A percentile compares a stretch with the other conserved stretches of the same genome.
Conservation (phyloP, 1,284 basidiomycete species). For the Rhizoctonia solani region DNA sequence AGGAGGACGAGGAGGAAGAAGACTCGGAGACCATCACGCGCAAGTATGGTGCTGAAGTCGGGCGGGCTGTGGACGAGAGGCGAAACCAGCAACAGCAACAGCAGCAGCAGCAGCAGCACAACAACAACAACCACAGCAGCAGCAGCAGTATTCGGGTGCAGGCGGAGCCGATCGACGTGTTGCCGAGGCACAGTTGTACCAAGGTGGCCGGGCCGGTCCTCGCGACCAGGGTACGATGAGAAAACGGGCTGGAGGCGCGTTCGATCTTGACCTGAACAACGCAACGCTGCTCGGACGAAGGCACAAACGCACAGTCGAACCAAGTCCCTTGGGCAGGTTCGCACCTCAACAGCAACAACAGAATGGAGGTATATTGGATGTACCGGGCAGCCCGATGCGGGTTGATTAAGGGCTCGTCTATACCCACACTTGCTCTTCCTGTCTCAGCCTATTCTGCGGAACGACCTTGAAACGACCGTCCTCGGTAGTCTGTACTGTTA, state of each 20-base stretch:
- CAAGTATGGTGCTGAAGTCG: constrained; percentile 54
- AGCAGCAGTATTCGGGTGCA: constrained; percentile 43
- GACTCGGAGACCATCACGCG: constrained; percentile 57
- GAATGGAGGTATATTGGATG: constrained; percentile 6
- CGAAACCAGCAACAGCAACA: constrained; percentile 44
- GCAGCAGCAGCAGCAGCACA: constrained; percentile 40
- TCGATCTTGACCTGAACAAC: constrained; percentile 82
- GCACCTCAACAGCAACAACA: constrained; percentile 7
- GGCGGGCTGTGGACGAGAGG: constrained; percentile 47
- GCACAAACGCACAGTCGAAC: constrained; percentile 51
- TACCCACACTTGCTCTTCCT: background rate
- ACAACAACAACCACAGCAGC: too few relatives aligned
- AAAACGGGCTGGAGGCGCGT: constrained; percentile 52
- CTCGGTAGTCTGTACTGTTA: too few relatives aligned
- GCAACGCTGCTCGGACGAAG: constrained; percentile 82
- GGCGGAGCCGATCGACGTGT: constrained; percentile 50
- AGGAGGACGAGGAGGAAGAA: constrained; percentile 78
- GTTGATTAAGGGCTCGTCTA: background rate
- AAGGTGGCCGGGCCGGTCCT: constrained; percentile 75
- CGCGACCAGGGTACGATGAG: constrained; percentile 56
- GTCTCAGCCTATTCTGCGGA: background rate
- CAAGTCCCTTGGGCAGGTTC: constrained; percentile 46
- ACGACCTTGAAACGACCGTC: too few relatives aligned
- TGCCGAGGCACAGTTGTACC: constrained; percentile 50
- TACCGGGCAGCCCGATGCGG: constrained; percentile 32